Percentiles rank a stretch among this genome's conserved stretches.
Evolutionary conservation across 2,329 filamentous ascomycete genomes (phyloP).

Genomic region (Fusarium sarcochroum): DNA sequence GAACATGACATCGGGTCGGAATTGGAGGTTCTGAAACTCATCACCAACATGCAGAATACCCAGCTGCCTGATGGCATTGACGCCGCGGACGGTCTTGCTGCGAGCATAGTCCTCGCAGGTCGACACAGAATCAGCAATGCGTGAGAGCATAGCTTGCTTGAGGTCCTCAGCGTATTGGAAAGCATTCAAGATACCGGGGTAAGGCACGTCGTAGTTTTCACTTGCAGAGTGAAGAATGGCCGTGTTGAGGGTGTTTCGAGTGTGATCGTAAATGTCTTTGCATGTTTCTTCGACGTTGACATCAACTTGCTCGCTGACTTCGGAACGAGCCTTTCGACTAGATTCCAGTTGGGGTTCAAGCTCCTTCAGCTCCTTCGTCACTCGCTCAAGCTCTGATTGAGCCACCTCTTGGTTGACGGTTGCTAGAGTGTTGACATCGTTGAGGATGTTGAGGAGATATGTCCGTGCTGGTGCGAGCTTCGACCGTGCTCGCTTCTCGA

Average conservation of each 20-base stretch:
- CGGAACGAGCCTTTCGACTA: conserved; percentile 82
- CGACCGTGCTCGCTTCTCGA: conserved; percentile 94
- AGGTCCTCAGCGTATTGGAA: conserved; percentile 96
- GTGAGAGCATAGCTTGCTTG: conserved; percentile 90
- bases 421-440: conserved; percentile 87
- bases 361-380: conserved; percentile 82
- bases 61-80: conserved; percentile 89
- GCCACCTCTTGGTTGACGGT: conserved; percentile 90
- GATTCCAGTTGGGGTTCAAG: conserved; percentile 89
- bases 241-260: conserved; percentile 79
- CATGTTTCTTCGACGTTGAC: conserved; percentile 87
- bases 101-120: conserved; percentile 90
- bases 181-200: conserved; percentile 86
- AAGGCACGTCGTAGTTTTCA: conserved; percentile 83
- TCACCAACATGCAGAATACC: conserved; percentile 90
- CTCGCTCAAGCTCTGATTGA: conserved; percentile 85
- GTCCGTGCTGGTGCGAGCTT: conserved; percentile 97
- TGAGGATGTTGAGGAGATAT: conserved; percentile 92
- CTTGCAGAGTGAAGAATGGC: conserved; percentile 84
- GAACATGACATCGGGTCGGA: conserved; percentile 96
- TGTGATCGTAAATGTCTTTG: conserved; percentile 87
- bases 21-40: conserved; percentile 86
- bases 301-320: conserved; percentile 87
- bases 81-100: conserved; percentile 80
- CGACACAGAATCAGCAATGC: conserved; percentile 84